Base-by-base conservation (phyloP, 129 eudicot genomes). In the Flaveria ramosissima region DNA sequence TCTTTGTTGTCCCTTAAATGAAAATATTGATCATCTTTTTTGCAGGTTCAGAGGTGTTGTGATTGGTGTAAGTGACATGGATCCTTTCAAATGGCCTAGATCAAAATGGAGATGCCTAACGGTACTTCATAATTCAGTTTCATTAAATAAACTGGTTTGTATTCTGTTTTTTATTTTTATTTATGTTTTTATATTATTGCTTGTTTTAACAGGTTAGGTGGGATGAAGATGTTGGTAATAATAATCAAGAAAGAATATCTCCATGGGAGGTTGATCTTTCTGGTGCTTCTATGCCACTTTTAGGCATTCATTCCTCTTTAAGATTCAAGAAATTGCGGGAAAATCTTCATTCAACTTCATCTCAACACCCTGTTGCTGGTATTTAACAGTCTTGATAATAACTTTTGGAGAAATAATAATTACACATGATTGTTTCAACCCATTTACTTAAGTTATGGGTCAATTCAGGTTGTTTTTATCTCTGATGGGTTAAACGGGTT, bases 181-280 rank as follows among this genome's bases (percentile, higher is more conserved):
- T 74, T 23, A 4, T 21, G 23, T 32, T 59, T 64, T 13, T 19
- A 50, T 13, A 7, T 72, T 23, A 20, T 60, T 17, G 9, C 14
- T 23, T 36, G 9, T 64, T 77, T 19, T 27, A 76, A 70, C 84
- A 93, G 98, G 98, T 90, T 43, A 92, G 96, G 77, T 93, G 98
- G 98, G 98, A 93, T 76, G 98, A 93, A 56, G 94, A 93, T 61
- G 78, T 83, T 70, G 68, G 72, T 42, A 84, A 77, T 67, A 81
- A 78, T 78, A 85, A 75, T 80, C 97, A 88, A 73, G 97, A 90
- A 85, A 87, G 91, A 68, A 89, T 93, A 80, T 90, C 96, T 76
- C 97, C 96, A 16, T 93, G 98, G 98, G 98, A 93, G 70, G 85
- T 93, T 8, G 98, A 93, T 84, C 89, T 83, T 62, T 87, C 97